phyloP scores from a whole-genome alignment of 129 eudicot genomes.

The Pulicaria dysenterica region DNA sequence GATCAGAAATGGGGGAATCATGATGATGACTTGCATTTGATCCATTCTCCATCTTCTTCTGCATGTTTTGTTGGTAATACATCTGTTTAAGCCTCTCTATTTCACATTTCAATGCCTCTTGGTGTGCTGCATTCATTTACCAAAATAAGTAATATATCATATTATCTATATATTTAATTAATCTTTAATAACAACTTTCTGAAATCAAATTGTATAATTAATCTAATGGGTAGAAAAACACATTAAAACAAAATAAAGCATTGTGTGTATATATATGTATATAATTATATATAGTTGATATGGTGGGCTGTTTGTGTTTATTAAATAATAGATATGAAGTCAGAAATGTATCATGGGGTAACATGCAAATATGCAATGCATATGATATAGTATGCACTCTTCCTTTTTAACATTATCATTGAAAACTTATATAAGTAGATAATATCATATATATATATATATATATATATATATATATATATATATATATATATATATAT shows the following conservation, averaged over 20 bases:
- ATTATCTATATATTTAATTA: background rate
- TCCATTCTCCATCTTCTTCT: slow-evolving; percentile 56
- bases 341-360: slow-evolving; percentile 45
- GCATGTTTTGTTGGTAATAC: slow-evolving; percentile 65
- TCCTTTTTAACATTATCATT: slow-evolving; percentile 9
- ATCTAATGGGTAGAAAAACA: no score
- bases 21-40: slow-evolving; percentile 36
- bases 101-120: slow-evolving; percentile 93
- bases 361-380: slow-evolving; percentile 45
- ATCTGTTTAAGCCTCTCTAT: slow-evolving; percentile 89
- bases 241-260: no score
- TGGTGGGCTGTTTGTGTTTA: slow-evolving; percentile 31
- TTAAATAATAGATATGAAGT: slow-evolving; percentile 35
- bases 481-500: background rate
- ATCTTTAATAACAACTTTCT: no score
- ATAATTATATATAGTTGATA: slow-evolving; percentile 21
- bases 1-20: slow-evolving; percentile 40
- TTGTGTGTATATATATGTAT: background rate
- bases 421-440: background rate
- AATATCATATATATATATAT: background rate
- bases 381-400: slow-evolving; percentile 20
- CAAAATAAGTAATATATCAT: background rate
- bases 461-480: background rate
- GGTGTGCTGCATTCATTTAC: slow-evolving; percentile 68
- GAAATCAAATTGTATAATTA: background rate